Conservation (phyloP, 108 stramenopile species). For the Nitzschia putrida region DNA sequence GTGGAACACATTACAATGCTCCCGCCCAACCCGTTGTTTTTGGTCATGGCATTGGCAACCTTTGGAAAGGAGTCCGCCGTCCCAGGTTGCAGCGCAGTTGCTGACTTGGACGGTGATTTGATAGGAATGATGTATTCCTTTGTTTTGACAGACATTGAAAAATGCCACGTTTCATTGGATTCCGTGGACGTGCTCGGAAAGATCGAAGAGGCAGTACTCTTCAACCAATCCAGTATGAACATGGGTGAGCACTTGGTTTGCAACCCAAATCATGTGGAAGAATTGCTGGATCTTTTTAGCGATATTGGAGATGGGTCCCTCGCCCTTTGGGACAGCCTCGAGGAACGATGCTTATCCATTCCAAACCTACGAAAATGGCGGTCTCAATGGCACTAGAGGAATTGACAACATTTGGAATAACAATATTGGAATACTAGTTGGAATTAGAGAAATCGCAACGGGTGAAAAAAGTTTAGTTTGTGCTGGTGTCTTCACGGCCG, state of each 20-base stretch:
- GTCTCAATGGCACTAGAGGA: not conserved
- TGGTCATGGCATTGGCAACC: constrained; percentile 47
- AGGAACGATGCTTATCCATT: not conserved
- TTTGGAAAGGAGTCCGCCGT: constrained; percentile 53
- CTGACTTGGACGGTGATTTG: not conserved
- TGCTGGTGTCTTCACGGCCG: not conserved
- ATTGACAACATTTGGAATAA: not conserved
- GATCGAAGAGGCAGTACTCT: constrained; percentile 46
- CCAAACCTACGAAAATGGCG: not conserved
- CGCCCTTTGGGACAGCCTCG: not conserved
- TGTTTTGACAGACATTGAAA: not conserved
- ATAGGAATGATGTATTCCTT: not conserved
- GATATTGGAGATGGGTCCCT: constrained; percentile 41
- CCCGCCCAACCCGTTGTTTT: constrained; percentile 69
- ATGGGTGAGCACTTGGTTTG: constrained; percentile 72
- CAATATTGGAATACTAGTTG: not conserved
- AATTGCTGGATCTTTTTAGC: constrained; percentile 62
- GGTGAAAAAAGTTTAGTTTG: not conserved
- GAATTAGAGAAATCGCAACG: not conserved
- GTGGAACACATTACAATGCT: constrained; percentile 67
- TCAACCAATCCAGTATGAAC: constrained; percentile 39
- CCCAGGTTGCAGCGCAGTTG: not conserved
- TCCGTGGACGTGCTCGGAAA: constrained; percentile 16
- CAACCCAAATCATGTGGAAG: constrained; percentile 49
- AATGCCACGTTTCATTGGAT: not conserved